A percentile compares a stretch with the other conserved stretches of the same genome.
phyloP scores from a whole-genome alignment of 208 protist species.

The Spongospora subterranea region DNA sequence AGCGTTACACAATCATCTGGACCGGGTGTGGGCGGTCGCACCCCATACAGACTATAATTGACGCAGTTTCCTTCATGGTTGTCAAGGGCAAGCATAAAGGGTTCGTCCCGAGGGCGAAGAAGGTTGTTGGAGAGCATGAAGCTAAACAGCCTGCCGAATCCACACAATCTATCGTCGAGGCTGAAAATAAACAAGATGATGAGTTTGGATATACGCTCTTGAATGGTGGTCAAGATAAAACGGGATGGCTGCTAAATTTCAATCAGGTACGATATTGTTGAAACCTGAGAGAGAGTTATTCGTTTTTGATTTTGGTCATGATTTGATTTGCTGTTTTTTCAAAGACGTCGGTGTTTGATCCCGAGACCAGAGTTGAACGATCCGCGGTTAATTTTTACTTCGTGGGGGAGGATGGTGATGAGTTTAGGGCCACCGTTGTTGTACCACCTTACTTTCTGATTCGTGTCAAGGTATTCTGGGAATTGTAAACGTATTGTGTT shows the following conservation, averaged over 20 bases:
- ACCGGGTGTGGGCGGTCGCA: too few relatives aligned
- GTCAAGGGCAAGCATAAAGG: too few relatives aligned
- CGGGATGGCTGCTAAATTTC: conserved; percentile 54
- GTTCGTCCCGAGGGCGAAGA: too few relatives aligned
- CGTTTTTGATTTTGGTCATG: background rate
- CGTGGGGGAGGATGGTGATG: conserved; percentile 57
- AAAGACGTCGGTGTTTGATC: conserved; percentile 37
- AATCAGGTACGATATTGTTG: background rate
- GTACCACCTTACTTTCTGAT: conserved; percentile 58
- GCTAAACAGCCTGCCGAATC: too few relatives aligned
- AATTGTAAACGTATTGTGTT: conserved; percentile 32
- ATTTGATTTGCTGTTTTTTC: conserved; percentile 9
- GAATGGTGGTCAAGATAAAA: background rate
- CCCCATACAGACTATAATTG: too few relatives aligned
- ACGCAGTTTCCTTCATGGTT: too few relatives aligned
- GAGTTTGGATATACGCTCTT: conserved; percentile 16
- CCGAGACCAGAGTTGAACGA: conserved; percentile 36
- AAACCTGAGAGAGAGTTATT: background rate
- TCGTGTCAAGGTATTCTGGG: conserved; percentile 51
- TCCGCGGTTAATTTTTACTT: conserved; percentile 64
- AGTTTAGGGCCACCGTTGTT: conserved; percentile 51
- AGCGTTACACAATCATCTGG: too few relatives aligned
- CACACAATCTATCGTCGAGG: background rate
- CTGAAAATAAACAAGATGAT: conserved; percentile 46
- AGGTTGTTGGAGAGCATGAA: too few relatives aligned